These are phyloP conservation scores for Penicillium sp. DNA, from an alignment of 2,329 filamentous ascomycete genomes.

Conservation along the genomic window DNA sequence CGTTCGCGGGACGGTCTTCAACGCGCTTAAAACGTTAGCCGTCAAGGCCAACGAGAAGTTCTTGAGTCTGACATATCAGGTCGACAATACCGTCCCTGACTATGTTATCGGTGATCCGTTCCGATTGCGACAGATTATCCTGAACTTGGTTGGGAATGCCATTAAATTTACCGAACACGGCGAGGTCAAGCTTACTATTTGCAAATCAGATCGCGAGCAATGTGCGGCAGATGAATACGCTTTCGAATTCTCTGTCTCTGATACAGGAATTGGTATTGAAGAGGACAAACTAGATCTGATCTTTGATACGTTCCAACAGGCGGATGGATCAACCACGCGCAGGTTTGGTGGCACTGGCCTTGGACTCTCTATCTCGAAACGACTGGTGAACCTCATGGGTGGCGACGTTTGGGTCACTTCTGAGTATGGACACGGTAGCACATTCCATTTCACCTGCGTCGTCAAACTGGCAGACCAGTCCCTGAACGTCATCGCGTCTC, in stretches of 20 bases:
- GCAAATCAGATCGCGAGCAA: slow-evolving; percentile 68
- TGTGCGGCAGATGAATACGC: slow-evolving; percentile 79
- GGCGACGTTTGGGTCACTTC: slow-evolving; percentile 97
- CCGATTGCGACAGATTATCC: slow-evolving; percentile 92
- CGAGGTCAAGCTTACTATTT: slow-evolving; percentile 93
- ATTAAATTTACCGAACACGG: slow-evolving; percentile 99
- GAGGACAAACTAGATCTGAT: slow-evolving; percentile 95
- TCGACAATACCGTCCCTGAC: slow-evolving; percentile 91
- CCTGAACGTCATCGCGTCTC: slow-evolving; percentile 71
- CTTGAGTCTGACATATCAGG: slow-evolving; percentile 88
- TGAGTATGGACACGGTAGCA: slow-evolving; percentile 86
- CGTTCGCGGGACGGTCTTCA: slow-evolving; percentile 91
- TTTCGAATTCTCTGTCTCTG: slow-evolving; percentile 93
- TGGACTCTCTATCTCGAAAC: slow-evolving; percentile 91
- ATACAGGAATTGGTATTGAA: slow-evolving; percentile 96
- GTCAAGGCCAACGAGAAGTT: slow-evolving; percentile 97
- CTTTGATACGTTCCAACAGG: slow-evolving; percentile 98
- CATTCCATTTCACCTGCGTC: slow-evolving; percentile 94
- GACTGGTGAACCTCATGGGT: slow-evolving; percentile 93
- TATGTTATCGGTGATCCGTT: slow-evolving; percentile 96
- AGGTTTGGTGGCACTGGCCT: slow-evolving; percentile 96
- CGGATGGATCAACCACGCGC: slow-evolving; percentile 92
- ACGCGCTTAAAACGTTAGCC: slow-evolving; percentile 93
- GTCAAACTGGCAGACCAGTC: slow-evolving; percentile 84
- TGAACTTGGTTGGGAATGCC: slow-evolving; percentile 96